phyloP scores from a whole-genome alignment of 2,329 filamentous ascomycete species.

The Penicillium crustosum region DNA sequence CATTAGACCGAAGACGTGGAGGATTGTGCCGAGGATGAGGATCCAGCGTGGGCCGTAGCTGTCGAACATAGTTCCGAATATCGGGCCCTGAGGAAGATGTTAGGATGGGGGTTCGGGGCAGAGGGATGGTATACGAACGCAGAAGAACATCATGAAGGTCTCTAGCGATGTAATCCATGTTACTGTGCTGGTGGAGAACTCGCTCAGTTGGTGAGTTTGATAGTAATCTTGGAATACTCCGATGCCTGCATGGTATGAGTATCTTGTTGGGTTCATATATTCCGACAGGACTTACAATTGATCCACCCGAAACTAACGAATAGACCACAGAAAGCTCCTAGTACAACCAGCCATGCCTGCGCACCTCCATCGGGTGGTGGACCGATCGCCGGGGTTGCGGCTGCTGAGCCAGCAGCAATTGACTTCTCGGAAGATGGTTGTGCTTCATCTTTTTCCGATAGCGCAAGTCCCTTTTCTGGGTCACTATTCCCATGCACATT shows the following conservation, averaged over 20 bases:
- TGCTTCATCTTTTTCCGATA: background rate
- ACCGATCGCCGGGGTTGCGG: conserved; percentile 2
- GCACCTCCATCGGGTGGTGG: conserved; percentile 34
- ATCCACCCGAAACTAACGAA: conserved; percentile 56
- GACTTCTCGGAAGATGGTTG: background rate
- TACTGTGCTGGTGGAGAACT: conserved; percentile 56
- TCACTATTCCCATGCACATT: conserved; percentile 9
- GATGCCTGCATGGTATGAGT: conserved; percentile 19
- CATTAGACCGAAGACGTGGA: conserved; percentile 61
- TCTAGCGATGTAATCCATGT: conserved; percentile 61
- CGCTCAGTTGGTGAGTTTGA: conserved; percentile 48
- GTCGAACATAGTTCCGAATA: conserved; percentile 66
- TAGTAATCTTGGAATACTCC: conserved; percentile 56
- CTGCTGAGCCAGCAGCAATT: background rate
- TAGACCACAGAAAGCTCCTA: conserved; percentile 48
- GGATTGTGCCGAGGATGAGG: conserved; percentile 50
- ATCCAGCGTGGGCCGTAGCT: conserved; percentile 60
- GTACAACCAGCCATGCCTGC: conserved; percentile 48
- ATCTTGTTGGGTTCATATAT: background rate
- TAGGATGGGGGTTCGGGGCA: background rate
- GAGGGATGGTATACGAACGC: conserved; percentile 11
- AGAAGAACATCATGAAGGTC: conserved; percentile 30
- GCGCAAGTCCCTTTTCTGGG: conserved; percentile 13
- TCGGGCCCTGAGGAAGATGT: conserved; percentile 45
- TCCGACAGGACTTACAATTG: conserved; percentile 38